Percentiles rank a stretch among this genome's conserved stretches.
These are phyloP conservation scores for Pichia sp. DNA, from an alignment of 1,139 yeast species.

Conservation along the genomic window DNA sequence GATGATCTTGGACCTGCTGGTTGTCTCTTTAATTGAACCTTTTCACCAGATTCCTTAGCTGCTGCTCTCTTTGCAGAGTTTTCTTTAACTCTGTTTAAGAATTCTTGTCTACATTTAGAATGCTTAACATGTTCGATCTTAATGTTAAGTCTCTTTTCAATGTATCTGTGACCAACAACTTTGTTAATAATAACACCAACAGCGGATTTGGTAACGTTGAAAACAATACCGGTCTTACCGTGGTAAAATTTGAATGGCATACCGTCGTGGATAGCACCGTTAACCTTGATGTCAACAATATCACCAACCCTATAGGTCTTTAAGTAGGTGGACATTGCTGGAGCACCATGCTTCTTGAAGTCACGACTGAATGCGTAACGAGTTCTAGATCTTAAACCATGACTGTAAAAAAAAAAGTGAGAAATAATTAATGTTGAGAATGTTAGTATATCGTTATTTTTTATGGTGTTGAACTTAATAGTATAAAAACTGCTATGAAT, in stretches of 20 bases:
- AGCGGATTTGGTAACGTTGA: conserved; percentile 97
- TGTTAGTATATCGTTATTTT: conserved; percentile 5
- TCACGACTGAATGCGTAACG: conserved; percentile 99
- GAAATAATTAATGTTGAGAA: background rate
- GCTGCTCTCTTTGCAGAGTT: conserved; percentile 91
- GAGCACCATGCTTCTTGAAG: conserved; percentile 96
- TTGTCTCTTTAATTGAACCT: conserved; percentile 93
- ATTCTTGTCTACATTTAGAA: conserved; percentile 99
- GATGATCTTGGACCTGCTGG: conserved; percentile 97
- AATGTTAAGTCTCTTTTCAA: conserved; percentile 97
- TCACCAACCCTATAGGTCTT: conserved; percentile 98
- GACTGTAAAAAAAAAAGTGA: conserved; percentile 41
- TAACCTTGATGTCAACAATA: conserved; percentile 98
- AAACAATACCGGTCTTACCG: conserved; percentile 99
- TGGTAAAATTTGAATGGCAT: conserved; percentile 99
- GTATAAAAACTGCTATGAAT: no score
- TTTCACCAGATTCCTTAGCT: conserved; percentile 92
- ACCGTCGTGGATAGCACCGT: conserved; percentile 99
- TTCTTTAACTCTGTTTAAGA: conserved; percentile 94
- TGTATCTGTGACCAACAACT: conserved; percentile 98
- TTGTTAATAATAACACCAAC: conserved; percentile 98
- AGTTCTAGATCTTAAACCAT: conserved; percentile 99
- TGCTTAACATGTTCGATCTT: conserved; percentile 99
- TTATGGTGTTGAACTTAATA: background rate
- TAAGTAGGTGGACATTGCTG: conserved; percentile 94